Conservation (phyloP, 306 rosid species). For the Ammopiptanthus mongolicus region DNA sequence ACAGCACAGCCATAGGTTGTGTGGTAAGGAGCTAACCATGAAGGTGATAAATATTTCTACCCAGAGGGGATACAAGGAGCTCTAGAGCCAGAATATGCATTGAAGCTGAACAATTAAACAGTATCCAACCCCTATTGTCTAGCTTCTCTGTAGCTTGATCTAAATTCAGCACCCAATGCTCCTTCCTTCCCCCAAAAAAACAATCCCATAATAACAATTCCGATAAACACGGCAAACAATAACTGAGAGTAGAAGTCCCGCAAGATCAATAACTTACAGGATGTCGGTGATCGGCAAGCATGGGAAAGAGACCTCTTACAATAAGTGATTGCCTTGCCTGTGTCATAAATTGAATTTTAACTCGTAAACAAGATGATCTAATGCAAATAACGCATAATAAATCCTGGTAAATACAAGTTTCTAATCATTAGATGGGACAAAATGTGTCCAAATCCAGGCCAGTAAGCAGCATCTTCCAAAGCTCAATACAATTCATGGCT, state of each 20-base stretch:
- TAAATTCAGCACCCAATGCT: neutral
- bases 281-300: constrained; percentile 99
- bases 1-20: neutral
- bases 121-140: neutral
- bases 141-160: too few relatives aligned
- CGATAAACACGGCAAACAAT: constrained; percentile 16
- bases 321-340: constrained; percentile 97
- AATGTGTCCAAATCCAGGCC: constrained; percentile 6
- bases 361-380: constrained; percentile 15
- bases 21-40: neutral
- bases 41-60: neutral
- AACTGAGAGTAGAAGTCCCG: neutral
- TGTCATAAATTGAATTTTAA: constrained; percentile 14
- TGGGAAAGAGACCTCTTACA: constrained; percentile 94
- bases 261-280: constrained; percentile 59
- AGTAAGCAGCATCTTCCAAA: constrained; percentile 1
- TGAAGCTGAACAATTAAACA: neutral
- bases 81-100: neutral
- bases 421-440: neutral
- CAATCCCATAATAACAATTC: neutral
- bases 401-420: constrained; percentile 10
- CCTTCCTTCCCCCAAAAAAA: neutral
- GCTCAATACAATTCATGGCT: neutral
- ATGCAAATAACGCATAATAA: neutral
- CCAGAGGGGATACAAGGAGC: neutral